These are phyloP conservation scores for Penicillium occitanis DNA, from an alignment of 2,329 filamentous ascomycete species.

Conservation along the genomic window DNA sequence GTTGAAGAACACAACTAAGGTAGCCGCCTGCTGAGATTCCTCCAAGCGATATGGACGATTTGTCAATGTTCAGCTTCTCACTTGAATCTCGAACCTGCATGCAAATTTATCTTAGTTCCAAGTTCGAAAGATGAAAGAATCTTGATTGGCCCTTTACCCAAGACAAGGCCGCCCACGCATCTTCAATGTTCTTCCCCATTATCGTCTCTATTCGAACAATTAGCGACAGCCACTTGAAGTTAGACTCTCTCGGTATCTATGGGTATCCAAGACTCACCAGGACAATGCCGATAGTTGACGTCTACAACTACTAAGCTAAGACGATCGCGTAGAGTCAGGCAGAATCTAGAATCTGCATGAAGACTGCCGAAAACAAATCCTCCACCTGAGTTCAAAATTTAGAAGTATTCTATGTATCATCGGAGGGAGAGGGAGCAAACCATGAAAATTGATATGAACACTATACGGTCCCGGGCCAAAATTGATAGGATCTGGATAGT, in stretches of 20 bases:
- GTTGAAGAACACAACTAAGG: constrained; percentile 40
- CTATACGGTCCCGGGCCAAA: constrained; percentile 31
- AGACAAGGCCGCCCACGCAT: not conserved
- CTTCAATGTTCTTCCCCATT: constrained; percentile 1
- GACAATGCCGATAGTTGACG: constrained; percentile 45
- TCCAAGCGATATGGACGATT: constrained; percentile 34
- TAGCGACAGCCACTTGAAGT: not conserved
- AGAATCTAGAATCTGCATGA: constrained; percentile 38
- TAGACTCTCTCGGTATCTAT: too few species aligned
- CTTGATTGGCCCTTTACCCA: not conserved
- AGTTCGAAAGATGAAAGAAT: not conserved
- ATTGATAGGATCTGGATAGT: constrained; percentile 12
- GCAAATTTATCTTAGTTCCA: not conserved
- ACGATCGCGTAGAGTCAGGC: constrained; percentile 37
- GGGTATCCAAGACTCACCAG: constrained; percentile 30
- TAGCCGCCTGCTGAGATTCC: constrained; percentile 44
- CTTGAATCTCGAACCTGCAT: not conserved
- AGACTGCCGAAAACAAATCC: constrained; percentile 47
- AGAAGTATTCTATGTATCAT: not conserved
- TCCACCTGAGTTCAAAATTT: constrained; percentile 22
- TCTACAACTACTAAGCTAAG: constrained; percentile 42
- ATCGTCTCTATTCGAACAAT: not conserved
- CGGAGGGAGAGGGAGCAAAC: not conserved
- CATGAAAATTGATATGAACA: constrained; percentile 8
- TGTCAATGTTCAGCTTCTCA: not conserved